Conservation (phyloP, 2,329 filamentous ascomycete species). For the Fusarium napiforme region DNA sequence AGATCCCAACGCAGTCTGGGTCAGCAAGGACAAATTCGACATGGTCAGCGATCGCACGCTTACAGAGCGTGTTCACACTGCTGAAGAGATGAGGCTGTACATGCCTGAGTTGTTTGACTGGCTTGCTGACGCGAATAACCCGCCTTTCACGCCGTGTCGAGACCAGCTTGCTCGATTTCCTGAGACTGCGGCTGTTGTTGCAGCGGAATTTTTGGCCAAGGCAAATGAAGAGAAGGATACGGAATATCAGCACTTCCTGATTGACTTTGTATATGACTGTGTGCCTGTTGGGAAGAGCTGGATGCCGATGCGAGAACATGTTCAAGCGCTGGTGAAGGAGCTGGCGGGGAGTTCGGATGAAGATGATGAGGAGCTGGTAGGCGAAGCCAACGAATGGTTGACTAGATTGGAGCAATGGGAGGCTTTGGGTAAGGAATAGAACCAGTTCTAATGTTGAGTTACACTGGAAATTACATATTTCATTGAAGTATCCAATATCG, state of each 20-base stretch:
- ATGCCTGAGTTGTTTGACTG: not conserved
- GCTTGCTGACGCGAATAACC: not conserved
- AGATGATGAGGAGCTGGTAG: not conserved
- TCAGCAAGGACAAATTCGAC: slow-evolving; percentile 1
- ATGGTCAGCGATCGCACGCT: not conserved
- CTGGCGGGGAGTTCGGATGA: not conserved
- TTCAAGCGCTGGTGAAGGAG: not conserved
- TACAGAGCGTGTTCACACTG: not conserved
- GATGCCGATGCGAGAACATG: not conserved
- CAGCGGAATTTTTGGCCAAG: not conserved
- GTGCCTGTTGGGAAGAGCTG: not conserved
- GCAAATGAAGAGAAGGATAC: not conserved
- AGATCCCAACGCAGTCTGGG: not conserved
- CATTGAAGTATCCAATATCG: fast-evolving
- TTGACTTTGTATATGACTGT: not conserved
- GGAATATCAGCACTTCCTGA: not conserved
- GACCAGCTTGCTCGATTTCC: not conserved
- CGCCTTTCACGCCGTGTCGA: not conserved
- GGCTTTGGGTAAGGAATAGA: fast-evolving
- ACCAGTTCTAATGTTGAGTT: no score
- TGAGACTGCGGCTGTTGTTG: not conserved
- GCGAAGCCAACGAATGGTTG: not conserved
- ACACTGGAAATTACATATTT: not conserved
- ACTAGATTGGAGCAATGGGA: not conserved
- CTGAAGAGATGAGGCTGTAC: not conserved